Conservation (phyloP, 371 early-diverging fungal genomes). For the Mucor racemosus region DNA sequence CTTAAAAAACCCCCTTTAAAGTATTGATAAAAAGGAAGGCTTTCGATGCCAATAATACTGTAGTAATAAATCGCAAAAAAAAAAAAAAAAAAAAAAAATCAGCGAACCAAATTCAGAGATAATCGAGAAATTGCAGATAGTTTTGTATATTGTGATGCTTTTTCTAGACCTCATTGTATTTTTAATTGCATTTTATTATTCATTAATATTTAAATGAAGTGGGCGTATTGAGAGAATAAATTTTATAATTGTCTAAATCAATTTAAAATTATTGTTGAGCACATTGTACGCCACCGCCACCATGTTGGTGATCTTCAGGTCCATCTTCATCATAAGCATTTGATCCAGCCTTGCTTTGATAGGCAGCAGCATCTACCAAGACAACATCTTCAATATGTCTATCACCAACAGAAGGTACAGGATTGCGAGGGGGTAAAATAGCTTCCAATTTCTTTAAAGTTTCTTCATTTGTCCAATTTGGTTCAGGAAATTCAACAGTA, state of each 20-base stretch:
- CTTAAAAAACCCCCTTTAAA: too few relatives aligned
- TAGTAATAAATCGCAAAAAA: too few relatives aligned
- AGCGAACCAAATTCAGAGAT: too few relatives aligned
- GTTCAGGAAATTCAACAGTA: constrained; percentile 86
- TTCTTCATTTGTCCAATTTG: constrained; percentile 77
- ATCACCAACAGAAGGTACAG: constrained; percentile 49
- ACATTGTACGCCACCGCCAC: constrained; percentile 90
- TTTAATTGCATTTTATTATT: too few relatives aligned
- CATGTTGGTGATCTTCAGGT: constrained; percentile 71
- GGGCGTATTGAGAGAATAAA: neutral
- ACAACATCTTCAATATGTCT: constrained; percentile 76
- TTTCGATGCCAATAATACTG: too few relatives aligned
- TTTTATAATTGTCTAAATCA: neutral
- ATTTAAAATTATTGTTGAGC: constrained; percentile 82
- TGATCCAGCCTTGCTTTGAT: constrained; percentile 41
- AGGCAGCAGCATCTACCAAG: constrained; percentile 71
- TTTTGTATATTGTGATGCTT: too few relatives aligned
- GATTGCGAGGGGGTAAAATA: constrained; percentile 67
- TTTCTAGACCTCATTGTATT: too few relatives aligned
- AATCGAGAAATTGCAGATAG: too few relatives aligned
- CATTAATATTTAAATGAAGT: too few relatives aligned
- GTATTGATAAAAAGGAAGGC: too few relatives aligned
- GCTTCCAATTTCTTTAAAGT: constrained; percentile 67
- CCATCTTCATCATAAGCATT: constrained; percentile 65
- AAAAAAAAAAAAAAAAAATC: too few relatives aligned